phyloP scores from a whole-genome alignment of 2,329 filamentous ascomycete species.

The Xylariaceae sp. region DNA sequence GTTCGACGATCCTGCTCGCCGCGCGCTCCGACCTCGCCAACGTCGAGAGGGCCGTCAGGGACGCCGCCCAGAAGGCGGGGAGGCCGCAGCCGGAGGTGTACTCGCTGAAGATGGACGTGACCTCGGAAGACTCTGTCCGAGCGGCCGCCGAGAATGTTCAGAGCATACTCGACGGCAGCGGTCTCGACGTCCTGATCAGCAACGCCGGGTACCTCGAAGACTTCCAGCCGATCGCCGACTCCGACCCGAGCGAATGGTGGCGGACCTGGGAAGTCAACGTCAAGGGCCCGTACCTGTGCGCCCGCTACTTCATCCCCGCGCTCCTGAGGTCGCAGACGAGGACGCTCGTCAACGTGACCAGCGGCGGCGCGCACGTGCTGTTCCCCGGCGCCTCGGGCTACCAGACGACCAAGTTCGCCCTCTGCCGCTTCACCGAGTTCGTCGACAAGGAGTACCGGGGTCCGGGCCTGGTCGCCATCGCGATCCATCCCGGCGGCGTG shows the following conservation, averaged over 20 bases:
- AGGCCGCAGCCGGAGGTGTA: conserved; percentile 26
- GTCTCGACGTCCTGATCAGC: conserved; percentile 35
- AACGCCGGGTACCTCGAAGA: conserved; percentile 37
- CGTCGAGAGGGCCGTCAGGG: conserved; percentile 34
- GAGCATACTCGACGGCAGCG: conserved; percentile 22
- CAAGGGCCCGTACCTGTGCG: conserved; percentile 25
- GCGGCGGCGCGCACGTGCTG: conserved; percentile 33
- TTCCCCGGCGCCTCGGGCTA: conserved; percentile 37
- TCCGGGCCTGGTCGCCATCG: conserved; percentile 36
- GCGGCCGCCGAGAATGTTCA: conserved; percentile 27
- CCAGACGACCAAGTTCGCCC: conserved; percentile 40
- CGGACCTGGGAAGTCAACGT: conserved; percentile 26
- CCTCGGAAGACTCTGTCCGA: conserved; percentile 30
- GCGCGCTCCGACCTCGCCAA: conserved; percentile 44
- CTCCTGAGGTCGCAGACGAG: conserved; percentile 29
- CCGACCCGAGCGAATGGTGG: conserved; percentile 25
- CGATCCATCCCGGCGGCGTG: conserved; percentile 42
- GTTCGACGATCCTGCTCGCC: conserved; percentile 42
- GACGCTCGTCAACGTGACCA: conserved; percentile 38
- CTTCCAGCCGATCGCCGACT: conserved; percentile 23
- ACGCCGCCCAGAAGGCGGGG: conserved; percentile 28
- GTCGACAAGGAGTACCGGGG: conserved; percentile 37
- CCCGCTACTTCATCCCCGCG: conserved; percentile 24
- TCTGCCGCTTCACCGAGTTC: conserved; percentile 41
- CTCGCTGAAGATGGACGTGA: conserved; percentile 31